Evolutionary conservation across 2,329 filamentous ascomycete genomes (phyloP).

Genomic region (Remersonia thermophila): DNA sequence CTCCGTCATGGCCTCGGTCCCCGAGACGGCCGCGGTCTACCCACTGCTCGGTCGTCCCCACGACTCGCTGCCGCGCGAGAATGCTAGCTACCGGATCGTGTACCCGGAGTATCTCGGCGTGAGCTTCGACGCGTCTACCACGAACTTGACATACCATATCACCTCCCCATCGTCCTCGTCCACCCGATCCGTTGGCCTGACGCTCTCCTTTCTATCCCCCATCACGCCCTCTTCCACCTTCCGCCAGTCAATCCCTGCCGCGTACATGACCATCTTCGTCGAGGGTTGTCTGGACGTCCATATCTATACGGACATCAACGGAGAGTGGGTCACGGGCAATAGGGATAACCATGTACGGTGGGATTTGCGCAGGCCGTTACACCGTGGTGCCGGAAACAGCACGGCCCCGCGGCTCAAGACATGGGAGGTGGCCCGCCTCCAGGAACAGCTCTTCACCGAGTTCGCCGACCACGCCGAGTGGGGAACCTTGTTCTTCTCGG

Average conservation of each 20-base stretch:
- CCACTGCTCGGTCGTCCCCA: constrained; percentile 40
- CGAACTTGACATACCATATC: constrained; percentile 37
- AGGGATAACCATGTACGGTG: constrained; percentile 57
- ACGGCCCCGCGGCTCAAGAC: constrained; percentile 47
- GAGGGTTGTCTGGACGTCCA: constrained; percentile 53
- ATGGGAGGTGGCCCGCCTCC: constrained; percentile 48
- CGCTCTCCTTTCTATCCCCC: constrained; percentile 53
- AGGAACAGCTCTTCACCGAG: constrained; percentile 63
- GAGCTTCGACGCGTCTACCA: constrained; percentile 37
- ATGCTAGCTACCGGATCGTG: constrained; percentile 26
- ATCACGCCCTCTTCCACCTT: constrained; percentile 72
- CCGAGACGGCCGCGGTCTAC: constrained; percentile 31
- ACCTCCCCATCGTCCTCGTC: constrained; percentile 17
- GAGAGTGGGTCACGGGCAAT: constrained; percentile 73
- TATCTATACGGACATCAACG: constrained; percentile 56
- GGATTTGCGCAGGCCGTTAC: constrained; percentile 39
- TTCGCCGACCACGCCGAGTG: constrained; percentile 65
- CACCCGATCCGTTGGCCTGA: constrained; percentile 25
- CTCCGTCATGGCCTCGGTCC: constrained; percentile 35
- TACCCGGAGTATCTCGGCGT: constrained; percentile 32
- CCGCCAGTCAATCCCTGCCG: constrained; percentile 69
- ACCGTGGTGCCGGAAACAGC: constrained; percentile 19
- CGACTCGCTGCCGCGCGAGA: constrained; percentile 29
- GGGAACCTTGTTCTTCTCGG: constrained; percentile 70
- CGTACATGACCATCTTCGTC: constrained; percentile 61